phyloP scores from a whole-genome alignment of 164 flowering plant genomes.

The Stephania yunnanensis region DNA sequence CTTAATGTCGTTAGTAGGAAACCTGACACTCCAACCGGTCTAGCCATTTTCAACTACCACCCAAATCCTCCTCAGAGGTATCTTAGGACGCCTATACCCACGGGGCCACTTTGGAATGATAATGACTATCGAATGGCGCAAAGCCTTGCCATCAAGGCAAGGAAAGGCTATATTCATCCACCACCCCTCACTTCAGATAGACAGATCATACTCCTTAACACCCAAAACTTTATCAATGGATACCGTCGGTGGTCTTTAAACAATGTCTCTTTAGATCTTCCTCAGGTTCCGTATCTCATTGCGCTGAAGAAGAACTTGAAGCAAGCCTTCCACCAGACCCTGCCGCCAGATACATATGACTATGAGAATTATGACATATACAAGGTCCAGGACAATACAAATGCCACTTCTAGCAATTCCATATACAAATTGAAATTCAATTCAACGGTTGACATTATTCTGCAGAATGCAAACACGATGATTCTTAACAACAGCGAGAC shows the following conservation, averaged over 20 bases:
- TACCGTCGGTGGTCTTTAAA: constrained; percentile 46
- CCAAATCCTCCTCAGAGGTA: constrained; percentile 43
- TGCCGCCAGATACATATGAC: constrained; percentile 48
- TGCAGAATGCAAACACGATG: constrained; percentile 61
- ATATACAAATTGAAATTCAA: constrained; percentile 48
- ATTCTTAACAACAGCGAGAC: constrained; percentile 15
- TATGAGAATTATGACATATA: constrained; percentile 39
- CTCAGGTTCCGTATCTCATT: constrained; percentile 57
- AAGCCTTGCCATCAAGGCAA: constrained; percentile 5
- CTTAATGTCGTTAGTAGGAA: constrained; percentile 41
- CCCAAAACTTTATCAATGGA: constrained; percentile 51
- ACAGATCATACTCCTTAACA: constrained; percentile 48
- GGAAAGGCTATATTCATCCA: constrained; percentile 6
- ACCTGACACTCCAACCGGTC: constrained; percentile 39
- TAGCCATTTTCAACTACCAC: constrained; percentile 55
- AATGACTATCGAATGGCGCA: constrained; percentile 8
- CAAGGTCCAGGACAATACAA: constrained; percentile 20
- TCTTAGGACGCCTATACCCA: constrained; percentile 40
- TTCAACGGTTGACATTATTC: constrained; percentile 50
- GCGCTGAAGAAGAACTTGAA: constrained; percentile 36
- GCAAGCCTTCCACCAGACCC: constrained; percentile 28
- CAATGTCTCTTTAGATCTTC: constrained; percentile 54
- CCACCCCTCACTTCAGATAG: constrained; percentile 50
- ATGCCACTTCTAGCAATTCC: constrained; percentile 33
- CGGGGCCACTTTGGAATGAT: constrained; percentile 49